Conservation (phyloP, 345 rosid genomes). For the Eucalyptus tenuipes region DNA sequence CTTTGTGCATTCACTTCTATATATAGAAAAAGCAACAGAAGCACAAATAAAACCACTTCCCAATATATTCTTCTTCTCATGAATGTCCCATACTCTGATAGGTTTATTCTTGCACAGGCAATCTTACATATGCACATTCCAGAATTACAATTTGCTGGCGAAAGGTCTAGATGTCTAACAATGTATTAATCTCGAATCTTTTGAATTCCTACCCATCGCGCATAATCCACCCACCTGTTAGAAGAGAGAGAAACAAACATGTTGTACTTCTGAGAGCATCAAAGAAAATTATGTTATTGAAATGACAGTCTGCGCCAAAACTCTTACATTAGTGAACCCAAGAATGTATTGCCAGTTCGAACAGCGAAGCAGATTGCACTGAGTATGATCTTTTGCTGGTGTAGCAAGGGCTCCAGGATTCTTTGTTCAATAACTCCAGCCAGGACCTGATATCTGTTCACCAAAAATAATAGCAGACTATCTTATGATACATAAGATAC, state of each 20-base stretch:
- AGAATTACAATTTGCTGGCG: not conserved
- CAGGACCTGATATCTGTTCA: slow-evolving; percentile 80
- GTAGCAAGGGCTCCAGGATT: slow-evolving; percentile 84
- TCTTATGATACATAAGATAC: not conserved
- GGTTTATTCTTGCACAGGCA: not conserved
- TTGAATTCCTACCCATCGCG: slow-evolving; percentile 82
- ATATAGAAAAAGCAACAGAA: not conserved
- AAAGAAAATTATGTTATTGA: not conserved
- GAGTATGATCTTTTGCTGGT: slow-evolving; percentile 73
- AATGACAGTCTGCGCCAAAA: not conserved
- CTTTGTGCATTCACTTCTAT: not conserved
- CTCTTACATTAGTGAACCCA: slow-evolving; percentile 93
- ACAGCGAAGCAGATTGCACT: slow-evolving; percentile 87
- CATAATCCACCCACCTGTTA: slow-evolving; percentile 97
- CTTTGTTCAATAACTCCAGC: slow-evolving; percentile 99
- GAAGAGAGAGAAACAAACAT: not conserved
- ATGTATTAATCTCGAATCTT: slow-evolving; percentile 12
- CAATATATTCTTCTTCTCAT: not conserved
- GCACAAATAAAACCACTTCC: not conserved
- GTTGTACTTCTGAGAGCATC: not conserved
- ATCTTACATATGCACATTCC: not conserved
- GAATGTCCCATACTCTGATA: not conserved
- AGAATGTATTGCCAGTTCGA: slow-evolving; percentile 93
- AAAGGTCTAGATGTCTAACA: not conserved
- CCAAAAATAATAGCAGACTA: not conserved